A percentile compares a stretch with the other conserved stretches of the same genome.
phyloP scores from a whole-genome alignment of 2,329 filamentous ascomycete species.

The Cladosporium sphaerospermum region DNA sequence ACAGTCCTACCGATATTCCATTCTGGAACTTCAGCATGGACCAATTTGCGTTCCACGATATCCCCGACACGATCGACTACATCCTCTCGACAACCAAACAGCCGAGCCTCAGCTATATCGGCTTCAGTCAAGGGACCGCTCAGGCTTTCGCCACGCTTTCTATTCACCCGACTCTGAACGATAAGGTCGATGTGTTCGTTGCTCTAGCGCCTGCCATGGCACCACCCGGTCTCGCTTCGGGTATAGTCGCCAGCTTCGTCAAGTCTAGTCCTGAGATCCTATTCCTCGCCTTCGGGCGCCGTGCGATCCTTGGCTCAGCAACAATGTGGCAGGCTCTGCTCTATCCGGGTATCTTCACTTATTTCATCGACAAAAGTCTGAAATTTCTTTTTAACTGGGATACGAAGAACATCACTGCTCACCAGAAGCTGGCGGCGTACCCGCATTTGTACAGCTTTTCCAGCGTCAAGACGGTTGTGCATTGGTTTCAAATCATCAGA shows the following conservation, averaged over 20 bases:
- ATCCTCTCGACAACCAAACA: slow-evolving; percentile 79
- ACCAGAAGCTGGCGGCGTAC: slow-evolving; percentile 92
- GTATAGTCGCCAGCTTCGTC: slow-evolving; percentile 84
- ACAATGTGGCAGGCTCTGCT: slow-evolving; percentile 97
- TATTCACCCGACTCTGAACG: slow-evolving; percentile 85
- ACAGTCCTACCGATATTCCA: slow-evolving; percentile 63
- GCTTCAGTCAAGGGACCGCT: slow-evolving; percentile 94
- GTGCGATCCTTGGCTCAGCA: slow-evolving; percentile 83
- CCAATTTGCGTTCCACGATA: slow-evolving; percentile 95
- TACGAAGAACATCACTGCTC: slow-evolving; percentile 71
- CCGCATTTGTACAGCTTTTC: slow-evolving; percentile 95
- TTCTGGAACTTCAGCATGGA: slow-evolving; percentile 99
- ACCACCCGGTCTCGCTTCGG: slow-evolving; percentile 81
- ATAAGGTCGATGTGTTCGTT: slow-evolving; percentile 92
- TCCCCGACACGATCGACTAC: slow-evolving; percentile 89
- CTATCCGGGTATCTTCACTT: slow-evolving; percentile 88
- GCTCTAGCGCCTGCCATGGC: slow-evolving; percentile 95
- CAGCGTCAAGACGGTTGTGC: slow-evolving; percentile 92
- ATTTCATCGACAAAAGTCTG: slow-evolving; percentile 75
- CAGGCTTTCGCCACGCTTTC: slow-evolving; percentile 92
- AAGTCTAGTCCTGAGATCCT: slow-evolving; percentile 90
- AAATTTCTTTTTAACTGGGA: slow-evolving; percentile 86
- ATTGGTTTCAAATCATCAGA: slow-evolving; percentile 99
- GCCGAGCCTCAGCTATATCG: slow-evolving; percentile 84
- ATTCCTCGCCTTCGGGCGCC: slow-evolving; percentile 85